phyloP scores from a whole-genome alignment of 805 yeast species.

The Alloascoidea hylecoeti region DNA sequence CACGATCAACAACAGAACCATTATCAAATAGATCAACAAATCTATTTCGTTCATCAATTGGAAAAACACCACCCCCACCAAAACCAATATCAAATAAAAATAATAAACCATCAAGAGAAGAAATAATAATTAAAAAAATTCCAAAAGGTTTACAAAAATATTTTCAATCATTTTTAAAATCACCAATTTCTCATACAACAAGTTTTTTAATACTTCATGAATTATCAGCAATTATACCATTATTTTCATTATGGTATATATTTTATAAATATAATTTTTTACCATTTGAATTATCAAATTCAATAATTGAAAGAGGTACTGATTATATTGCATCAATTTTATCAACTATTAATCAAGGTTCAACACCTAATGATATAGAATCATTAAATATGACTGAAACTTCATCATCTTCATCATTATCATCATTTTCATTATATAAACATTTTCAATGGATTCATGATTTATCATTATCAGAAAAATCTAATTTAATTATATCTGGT shows the following conservation, averaged over 20 bases:
- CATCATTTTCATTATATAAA: too few species aligned
- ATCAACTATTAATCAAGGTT: slow-evolving; percentile 19
- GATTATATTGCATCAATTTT: slow-evolving; percentile 39
- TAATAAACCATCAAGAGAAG: too few species aligned
- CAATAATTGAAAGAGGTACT: slow-evolving; percentile 47
- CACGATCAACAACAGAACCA: too few species aligned
- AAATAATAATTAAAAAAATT: slow-evolving; percentile 20
- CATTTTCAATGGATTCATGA: too few species aligned
- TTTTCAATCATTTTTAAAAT: slow-evolving; percentile 31
- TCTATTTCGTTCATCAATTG: too few species aligned
- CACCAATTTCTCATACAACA: slow-evolving; percentile 47
- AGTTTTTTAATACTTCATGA: slow-evolving; percentile 63
- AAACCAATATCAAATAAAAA: too few species aligned
- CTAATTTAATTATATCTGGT: slow-evolving; percentile 49
- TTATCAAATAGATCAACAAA: too few species aligned
- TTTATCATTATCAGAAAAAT: too few species aligned
- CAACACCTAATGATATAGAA: slow-evolving; percentile 14
- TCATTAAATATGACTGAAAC: slow-evolving; percentile 17
- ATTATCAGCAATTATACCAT: slow-evolving; percentile 58
- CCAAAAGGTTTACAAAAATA: slow-evolving; percentile 38
- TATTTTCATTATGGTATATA: slow-evolving; percentile 52
- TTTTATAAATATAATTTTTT: slow-evolving; percentile 41
- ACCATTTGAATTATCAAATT: slow-evolving; percentile 41
- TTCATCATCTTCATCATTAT: too few species aligned
- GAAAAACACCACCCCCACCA: too few species aligned